These are phyloP conservation scores for Plantago elongata DNA, from an alignment of 257 asterid genomes.

Conservation along the genomic window DNA sequence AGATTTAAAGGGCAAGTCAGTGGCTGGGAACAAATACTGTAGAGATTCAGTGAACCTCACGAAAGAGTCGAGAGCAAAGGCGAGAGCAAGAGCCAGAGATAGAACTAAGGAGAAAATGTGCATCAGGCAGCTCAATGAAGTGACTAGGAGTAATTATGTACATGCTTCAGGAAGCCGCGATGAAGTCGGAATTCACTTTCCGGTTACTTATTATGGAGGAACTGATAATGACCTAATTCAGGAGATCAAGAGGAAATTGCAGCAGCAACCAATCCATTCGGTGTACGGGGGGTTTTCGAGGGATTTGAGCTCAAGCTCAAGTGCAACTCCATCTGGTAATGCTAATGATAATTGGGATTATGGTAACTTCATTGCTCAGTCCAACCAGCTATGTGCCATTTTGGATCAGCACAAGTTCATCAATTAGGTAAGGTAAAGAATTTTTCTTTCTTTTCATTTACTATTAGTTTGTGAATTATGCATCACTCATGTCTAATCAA, in stretches of 20 bases:
- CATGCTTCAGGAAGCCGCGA: not conserved
- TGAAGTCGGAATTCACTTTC: not conserved
- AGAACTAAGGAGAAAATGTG: constrained; percentile 61
- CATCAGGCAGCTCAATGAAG: constrained; percentile 35
- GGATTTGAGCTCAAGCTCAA: constrained; percentile 1
- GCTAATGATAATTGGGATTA: constrained; percentile 41
- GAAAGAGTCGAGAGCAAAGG: constrained; percentile 72
- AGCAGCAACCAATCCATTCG: not conserved
- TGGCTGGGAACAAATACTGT: not conserved
- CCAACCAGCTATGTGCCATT: constrained; percentile 34
- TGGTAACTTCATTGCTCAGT: constrained; percentile 29
- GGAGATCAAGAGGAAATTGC: constrained; percentile 11
- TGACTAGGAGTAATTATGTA: not conserved
- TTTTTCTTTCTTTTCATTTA: not conserved
- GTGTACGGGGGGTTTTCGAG: no score
- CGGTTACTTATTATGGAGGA: not conserved
- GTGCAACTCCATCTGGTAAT: not conserved
- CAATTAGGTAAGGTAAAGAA: constrained; percentile 35
- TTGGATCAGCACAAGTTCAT: constrained; percentile 44
- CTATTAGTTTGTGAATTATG: not conserved
- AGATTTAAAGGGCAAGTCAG: constrained; percentile 22
- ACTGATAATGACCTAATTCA: constrained; percentile 7
- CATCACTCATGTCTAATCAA: no score
- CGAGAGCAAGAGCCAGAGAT: constrained; percentile 93
- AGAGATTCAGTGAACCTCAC: constrained; percentile 16